These are phyloP conservation scores for Solanum clarkiae DNA, from an alignment of 257 asterid genomes.

Conservation along the genomic window DNA sequence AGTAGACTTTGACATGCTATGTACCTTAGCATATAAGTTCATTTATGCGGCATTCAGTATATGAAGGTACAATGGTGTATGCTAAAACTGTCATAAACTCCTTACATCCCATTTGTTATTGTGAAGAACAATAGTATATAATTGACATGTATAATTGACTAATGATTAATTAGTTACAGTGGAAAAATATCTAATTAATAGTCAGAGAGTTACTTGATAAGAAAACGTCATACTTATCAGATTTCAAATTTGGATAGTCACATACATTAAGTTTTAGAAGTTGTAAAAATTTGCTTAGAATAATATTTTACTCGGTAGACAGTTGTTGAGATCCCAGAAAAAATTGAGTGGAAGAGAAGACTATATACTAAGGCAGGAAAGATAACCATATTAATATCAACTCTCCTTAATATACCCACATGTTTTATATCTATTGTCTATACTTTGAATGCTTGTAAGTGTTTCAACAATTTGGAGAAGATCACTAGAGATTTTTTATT, in stretches of 20 bases:
- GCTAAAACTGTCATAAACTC: background rate
- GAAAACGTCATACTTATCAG: background rate
- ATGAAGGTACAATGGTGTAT: background rate
- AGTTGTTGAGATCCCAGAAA: background rate
- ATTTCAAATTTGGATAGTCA: background rate
- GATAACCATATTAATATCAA: background rate
- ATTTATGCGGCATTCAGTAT: background rate
- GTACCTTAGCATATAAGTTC: background rate
- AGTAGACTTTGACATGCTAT: background rate
- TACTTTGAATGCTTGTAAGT: background rate
- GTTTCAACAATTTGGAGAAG: background rate
- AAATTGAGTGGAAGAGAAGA: background rate
- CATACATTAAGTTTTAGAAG: background rate
- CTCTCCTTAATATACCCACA: background rate
- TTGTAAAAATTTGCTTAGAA: background rate
- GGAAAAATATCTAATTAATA: background rate
- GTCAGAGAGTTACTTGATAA: background rate
- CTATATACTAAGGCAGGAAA: background rate
- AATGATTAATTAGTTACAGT: background rate
- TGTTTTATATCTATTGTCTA: background rate
- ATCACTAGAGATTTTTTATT: background rate
- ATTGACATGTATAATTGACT: background rate
- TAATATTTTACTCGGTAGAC: background rate
- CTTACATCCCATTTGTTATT: background rate
- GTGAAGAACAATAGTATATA: too few relatives aligned